Evolutionary conservation across 805 yeast genomes (phyloP).

Genomic region (Kurtzmaniella cleridarum): DNA sequence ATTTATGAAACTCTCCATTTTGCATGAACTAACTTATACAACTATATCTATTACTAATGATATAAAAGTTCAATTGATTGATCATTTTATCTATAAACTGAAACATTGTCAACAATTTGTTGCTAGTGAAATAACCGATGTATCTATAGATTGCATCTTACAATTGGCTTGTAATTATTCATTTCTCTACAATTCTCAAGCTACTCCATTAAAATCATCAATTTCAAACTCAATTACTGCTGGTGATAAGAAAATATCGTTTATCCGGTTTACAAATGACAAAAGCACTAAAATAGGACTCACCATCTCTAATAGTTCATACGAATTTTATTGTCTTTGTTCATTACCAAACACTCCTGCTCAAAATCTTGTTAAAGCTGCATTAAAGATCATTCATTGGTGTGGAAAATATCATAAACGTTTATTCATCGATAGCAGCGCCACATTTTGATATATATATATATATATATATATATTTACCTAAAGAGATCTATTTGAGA

Average conservation of each 20-base stretch:
- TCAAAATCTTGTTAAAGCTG: constrained; percentile 53
- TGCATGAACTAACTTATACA: constrained; percentile 16
- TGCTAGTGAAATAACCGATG: constrained; percentile 29
- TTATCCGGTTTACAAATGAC: constrained; percentile 19
- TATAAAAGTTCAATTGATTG: constrained; percentile 37
- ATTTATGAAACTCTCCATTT: constrained; percentile 18
- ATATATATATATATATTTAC: not conserved
- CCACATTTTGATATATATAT: constrained; percentile 31
- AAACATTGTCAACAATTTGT: constrained; percentile 62
- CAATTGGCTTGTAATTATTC: constrained; percentile 36
- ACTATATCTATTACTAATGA: constrained; percentile 17
- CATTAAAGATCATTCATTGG: constrained; percentile 68
- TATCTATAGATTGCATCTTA: constrained; percentile 19
- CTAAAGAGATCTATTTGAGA: constrained; percentile 19
- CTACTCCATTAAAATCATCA: constrained; percentile 14
- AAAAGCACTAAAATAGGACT: constrained; percentile 24
- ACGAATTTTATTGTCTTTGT: constrained; percentile 35
- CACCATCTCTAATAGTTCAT: constrained; percentile 27
- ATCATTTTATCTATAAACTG: constrained; percentile 79
- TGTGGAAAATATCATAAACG: constrained; percentile 65
- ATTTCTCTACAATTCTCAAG: constrained; percentile 18
- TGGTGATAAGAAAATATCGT: constrained; percentile 39
- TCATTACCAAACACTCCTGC: constrained; percentile 44
- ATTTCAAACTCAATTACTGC: not conserved
- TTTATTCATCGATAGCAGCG: constrained; percentile 71